Conservation (phyloP, 352 stramenopile species). For the Pythium apleroticum region DNA sequence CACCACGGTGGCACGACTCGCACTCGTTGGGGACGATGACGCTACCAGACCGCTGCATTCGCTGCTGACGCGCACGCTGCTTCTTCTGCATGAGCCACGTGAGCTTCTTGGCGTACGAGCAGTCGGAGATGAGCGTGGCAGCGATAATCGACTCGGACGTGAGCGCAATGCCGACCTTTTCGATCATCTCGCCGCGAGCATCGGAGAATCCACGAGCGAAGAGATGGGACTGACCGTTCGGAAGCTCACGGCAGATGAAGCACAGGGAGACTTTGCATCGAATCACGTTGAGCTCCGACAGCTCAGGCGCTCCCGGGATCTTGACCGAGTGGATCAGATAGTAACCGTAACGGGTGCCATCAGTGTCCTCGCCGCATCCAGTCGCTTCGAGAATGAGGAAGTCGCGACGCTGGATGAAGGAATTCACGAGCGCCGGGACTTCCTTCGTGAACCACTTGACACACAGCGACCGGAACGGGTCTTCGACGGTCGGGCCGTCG, state of each 20-base stretch:
- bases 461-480: slow-evolving; percentile 49
- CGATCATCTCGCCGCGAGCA: slow-evolving; percentile 43
- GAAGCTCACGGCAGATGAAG: slow-evolving; percentile 42
- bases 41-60: slow-evolving; percentile 4
- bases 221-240: slow-evolving; percentile 31
- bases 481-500: slow-evolving; percentile 25
- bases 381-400: slow-evolving; percentile 51
- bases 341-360: slow-evolving; percentile 43
- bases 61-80: slow-evolving; percentile 17
- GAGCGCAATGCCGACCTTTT: slow-evolving; percentile 39
- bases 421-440: slow-evolving; percentile 35
- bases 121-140: slow-evolving; percentile 42
- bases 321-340: slow-evolving; percentile 56
- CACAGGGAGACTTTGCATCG: slow-evolving; percentile 49
- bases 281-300: slow-evolving; percentile 44
- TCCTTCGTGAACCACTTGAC: slow-evolving; percentile 67
- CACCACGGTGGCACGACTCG: slow-evolving; percentile 32
- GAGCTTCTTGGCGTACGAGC: slow-evolving; percentile 60
- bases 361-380: slow-evolving; percentile 34
- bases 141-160: slow-evolving; percentile 44
- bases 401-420: slow-evolving; percentile 48
- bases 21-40: slow-evolving; percentile 17
- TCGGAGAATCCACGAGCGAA: slow-evolving; percentile 54
- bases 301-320: slow-evolving; percentile 36
- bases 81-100: slow-evolving; percentile 47